Base-by-base conservation (phyloP, 2,329 filamentous ascomycete species). In the Neofusicoccum laricinum region DNA sequence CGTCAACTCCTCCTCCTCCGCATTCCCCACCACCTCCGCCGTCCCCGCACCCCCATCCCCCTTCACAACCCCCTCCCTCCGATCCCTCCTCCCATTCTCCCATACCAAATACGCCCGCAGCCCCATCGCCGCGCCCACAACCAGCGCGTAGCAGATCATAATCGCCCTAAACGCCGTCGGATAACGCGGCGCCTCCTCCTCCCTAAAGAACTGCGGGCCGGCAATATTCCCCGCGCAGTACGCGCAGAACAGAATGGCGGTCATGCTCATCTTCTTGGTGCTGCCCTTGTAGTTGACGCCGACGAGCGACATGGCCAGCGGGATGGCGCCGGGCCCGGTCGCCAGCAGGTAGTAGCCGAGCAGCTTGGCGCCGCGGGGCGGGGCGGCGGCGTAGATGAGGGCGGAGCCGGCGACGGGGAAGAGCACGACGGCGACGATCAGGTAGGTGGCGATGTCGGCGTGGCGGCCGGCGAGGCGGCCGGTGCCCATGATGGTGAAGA, bases 241-340 rank as follows among this genome's bases (percentile, higher is more conserved):
- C 12, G 46, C 48, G 36, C 41, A 32, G 21, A 59, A 65, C 21
- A 65, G 43, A 3, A 65, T 46, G n/a, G 64, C 64, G 19, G 46
- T 49, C 58, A 57, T 57, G 2, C 72, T 73, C 64, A 73, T 72
- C 58, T 74, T 74, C 62, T 74, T 74, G 6, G 74, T 75, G 30
- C 71, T 67, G 15, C 70, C 71, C 48, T 69, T 72, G 49, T 69
- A 69, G 57, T 74, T 74, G 3, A 70, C 68, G 4, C 68, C 69
- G 15, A 65, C 58, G 2, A 65, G 58, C 12, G 32, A 45, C 64
- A 65, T 55, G 21, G 64, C 53, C 7, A 65, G 64, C 30, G 64
- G 61, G 2, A 57, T 21, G 34, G 41, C 64, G 25, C 40, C 53
- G 34, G 49, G 49, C 3, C 53, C 49, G 7, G 64, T 65, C 12